A percentile compares a stretch with the other conserved stretches of the same genome.
These are phyloP conservation scores for Capronia coronata DNA, from an alignment of 2,329 filamentous ascomycete species.

Conservation along the genomic window DNA sequence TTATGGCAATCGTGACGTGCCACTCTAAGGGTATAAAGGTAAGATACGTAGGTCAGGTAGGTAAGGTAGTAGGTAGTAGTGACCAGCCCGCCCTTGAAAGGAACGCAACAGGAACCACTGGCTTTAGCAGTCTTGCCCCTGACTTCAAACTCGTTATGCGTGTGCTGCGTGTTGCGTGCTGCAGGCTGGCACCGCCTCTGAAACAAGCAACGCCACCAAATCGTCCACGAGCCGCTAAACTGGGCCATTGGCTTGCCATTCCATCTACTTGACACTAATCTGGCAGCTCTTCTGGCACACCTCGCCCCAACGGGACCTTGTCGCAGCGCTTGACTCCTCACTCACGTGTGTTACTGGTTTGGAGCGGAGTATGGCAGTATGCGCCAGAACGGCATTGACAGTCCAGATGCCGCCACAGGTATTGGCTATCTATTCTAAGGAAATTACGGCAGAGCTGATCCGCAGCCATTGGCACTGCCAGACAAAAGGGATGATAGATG, in stretches of 20 bases:
- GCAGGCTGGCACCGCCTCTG: slow-evolving; percentile 8
- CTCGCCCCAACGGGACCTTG: neutral
- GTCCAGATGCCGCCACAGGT: neutral
- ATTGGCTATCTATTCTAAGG: slow-evolving; percentile 1
- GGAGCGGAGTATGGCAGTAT: neutral
- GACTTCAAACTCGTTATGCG: slow-evolving; percentile 24
- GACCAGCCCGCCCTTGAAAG: neutral
- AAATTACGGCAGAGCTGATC: neutral
- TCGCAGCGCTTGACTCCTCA: neutral
- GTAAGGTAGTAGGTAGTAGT: no score
- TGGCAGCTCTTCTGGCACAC: neutral
- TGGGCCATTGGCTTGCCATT: neutral
- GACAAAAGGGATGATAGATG: neutral
- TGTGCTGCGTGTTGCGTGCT: no score
- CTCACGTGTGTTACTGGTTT: neutral
- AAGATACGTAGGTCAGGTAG: no score
- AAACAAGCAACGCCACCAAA: slow-evolving; percentile 20
- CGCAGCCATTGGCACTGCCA: neutral
- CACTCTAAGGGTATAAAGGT: no score
- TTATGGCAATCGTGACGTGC: slow-evolving; percentile 15
- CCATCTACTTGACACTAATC: neutral
- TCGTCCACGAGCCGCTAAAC: neutral
- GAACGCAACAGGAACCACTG: slow-evolving; percentile 10
- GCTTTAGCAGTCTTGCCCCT: slow-evolving; percentile 12
- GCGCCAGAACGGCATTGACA: neutral